phyloP scores from a whole-genome alignment of 2,329 filamentous ascomycete species.

The Ascochyta rabiei region DNA sequence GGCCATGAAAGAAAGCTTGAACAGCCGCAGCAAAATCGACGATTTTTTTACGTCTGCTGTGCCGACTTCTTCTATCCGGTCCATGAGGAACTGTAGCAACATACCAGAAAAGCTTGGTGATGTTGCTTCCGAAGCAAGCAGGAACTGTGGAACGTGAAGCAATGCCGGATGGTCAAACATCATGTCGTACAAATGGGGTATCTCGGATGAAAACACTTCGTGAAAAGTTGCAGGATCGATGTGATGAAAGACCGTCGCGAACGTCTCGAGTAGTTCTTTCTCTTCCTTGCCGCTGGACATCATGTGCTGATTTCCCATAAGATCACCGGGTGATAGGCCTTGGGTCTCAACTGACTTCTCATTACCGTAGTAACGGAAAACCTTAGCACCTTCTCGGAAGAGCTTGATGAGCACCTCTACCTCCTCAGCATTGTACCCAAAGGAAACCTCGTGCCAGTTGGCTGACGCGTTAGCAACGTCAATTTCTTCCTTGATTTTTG shows the following conservation, averaged over 20 bases:
- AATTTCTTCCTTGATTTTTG: constrained; percentile 61
- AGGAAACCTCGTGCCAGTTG: constrained; percentile 95
- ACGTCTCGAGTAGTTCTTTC: constrained; percentile 95
- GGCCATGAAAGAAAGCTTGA: constrained; percentile 99
- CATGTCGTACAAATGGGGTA: constrained; percentile 94
- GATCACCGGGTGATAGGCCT: constrained; percentile 83
- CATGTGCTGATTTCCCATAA: constrained; percentile 94
- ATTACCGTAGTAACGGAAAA: constrained; percentile 95
- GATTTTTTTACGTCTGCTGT: constrained; percentile 91
- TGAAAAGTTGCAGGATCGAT: constrained; percentile 98
- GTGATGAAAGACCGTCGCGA: constrained; percentile 97
- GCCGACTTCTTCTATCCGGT: constrained; percentile 92
- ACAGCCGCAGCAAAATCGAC: constrained; percentile 88
- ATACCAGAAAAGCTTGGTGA: constrained; percentile 98
- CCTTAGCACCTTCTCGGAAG: constrained; percentile 93
- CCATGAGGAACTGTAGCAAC: constrained; percentile 97
- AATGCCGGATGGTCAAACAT: constrained; percentile 96
- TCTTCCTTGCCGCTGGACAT: constrained; percentile 93
- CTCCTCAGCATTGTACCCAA: constrained; percentile 96
- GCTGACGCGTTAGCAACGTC: constrained; percentile 79
- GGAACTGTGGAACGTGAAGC: constrained; percentile 95
- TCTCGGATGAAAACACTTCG: constrained; percentile 97
- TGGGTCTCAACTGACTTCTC: constrained; percentile 79
- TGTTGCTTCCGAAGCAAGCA: constrained; percentile 97
- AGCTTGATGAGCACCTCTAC: constrained; percentile 95